A percentile compares a stretch with the other conserved stretches of the same genome.
phyloP scores from a whole-genome alignment of 2,329 filamentous ascomycete genomes.

The Sphaerulina vaccinii region DNA sequence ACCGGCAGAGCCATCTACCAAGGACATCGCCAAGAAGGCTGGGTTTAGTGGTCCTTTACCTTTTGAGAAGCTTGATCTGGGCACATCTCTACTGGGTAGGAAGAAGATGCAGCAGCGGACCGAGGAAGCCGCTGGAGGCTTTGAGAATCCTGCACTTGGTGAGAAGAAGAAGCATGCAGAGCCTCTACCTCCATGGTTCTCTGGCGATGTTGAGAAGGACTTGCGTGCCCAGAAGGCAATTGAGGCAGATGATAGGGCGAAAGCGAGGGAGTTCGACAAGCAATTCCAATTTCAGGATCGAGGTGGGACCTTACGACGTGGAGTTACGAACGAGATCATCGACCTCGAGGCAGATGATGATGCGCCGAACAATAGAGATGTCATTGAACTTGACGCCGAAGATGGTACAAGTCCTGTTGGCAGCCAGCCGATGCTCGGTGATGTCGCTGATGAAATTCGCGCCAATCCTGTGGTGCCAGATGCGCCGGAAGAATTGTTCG shows the following conservation, averaged over 20 bases:
- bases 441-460: conserved; percentile 45
- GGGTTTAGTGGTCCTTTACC: conserved; percentile 77
- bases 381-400: conserved; percentile 41
- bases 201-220: conserved; percentile 57
- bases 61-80: conserved; percentile 77
- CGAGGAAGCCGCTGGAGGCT: conserved; percentile 62
- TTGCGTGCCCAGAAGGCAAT: conserved; percentile 49
- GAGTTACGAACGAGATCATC: conserved; percentile 51
- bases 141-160: conserved; percentile 54
- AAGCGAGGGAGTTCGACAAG: conserved; percentile 56
- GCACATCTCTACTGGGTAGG: conserved; percentile 57
- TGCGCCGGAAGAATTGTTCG: neutral
- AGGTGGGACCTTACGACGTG: conserved; percentile 55
- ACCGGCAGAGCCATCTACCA: conserved; percentile 29
- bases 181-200: conserved; percentile 76
- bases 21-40: conserved; percentile 50
- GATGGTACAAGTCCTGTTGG: neutral
- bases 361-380: conserved; percentile 41
- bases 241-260: conserved; percentile 52
- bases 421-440: conserved; percentile 36
- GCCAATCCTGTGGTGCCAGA: conserved; percentile 31
- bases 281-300: conserved; percentile 59
- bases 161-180: conserved; percentile 46
- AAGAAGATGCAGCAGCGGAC: conserved; percentile 55
- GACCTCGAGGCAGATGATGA: conserved; percentile 46